A percentile compares a stretch with the other conserved stretches of the same genome.
These are phyloP conservation scores for Chlorencoelia australis DNA, from an alignment of 2,329 filamentous ascomycete species.

Conservation along the genomic window DNA sequence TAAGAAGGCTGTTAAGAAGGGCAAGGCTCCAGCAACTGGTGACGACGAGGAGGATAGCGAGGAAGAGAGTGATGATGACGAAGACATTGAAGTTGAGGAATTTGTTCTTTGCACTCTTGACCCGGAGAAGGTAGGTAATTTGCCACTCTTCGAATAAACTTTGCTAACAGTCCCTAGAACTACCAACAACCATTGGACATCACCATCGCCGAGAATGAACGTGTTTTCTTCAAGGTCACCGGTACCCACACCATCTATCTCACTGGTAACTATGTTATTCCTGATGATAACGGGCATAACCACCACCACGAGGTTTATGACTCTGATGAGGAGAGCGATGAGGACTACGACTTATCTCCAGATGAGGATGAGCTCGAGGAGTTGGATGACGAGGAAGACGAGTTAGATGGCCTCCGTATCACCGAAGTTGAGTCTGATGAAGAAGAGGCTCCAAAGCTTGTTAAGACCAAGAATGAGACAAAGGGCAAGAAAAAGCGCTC, in stretches of 20 bases:
- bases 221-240: constrained; percentile 82
- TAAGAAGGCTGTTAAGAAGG: constrained; percentile 56
- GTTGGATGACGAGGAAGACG: constrained; percentile 61
- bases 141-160: not conserved
- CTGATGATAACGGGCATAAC: constrained; percentile 45
- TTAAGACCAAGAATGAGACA: constrained; percentile 30
- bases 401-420: constrained; percentile 68
- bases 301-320: constrained; percentile 50
- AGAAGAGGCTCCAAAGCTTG: constrained; percentile 57
- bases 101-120: constrained; percentile 94
- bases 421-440: constrained; percentile 76
- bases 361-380: constrained; percentile 66
- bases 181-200: constrained; percentile 95
- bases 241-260: constrained; percentile 87
- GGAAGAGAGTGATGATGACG: constrained; percentile 50
- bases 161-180: constrained; percentile 46
- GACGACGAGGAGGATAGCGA: constrained; percentile 42
- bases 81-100: constrained; percentile 66
- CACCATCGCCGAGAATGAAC: constrained; percentile 79
- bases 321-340: constrained; percentile 52
- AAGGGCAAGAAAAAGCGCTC: constrained; percentile 86
- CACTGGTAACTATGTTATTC: constrained; percentile 90
- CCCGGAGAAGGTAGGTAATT: constrained; percentile 65
- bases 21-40: constrained; percentile 55
- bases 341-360: constrained; percentile 72